phyloP scores from a whole-genome alignment of 768 basidiomycete species.

The Glaciozyma antarctica region DNA sequence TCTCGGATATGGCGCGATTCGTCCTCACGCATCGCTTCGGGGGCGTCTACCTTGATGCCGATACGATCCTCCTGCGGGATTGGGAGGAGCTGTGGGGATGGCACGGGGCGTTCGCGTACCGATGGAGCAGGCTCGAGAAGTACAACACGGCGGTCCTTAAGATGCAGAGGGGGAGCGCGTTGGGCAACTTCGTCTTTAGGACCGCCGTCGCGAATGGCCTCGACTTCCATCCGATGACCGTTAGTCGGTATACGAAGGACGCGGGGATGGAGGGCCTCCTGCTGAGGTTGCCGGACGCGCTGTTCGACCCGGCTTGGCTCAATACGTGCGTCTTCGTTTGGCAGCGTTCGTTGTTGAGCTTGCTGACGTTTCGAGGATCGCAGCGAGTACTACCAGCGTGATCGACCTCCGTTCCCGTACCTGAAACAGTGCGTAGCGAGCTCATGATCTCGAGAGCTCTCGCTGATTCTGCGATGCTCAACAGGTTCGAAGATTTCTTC shows the following conservation, averaged over 20 bases:
- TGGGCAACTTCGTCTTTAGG: constrained; percentile 86
- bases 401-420: constrained; percentile 87
- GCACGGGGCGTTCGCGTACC: constrained; percentile 91
- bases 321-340: constrained; percentile 49
- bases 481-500: constrained; percentile 56
- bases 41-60: constrained; percentile 92
- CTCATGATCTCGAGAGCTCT: constrained; percentile 27
- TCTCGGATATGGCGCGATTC: constrained; percentile 95
- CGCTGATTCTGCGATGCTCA: background rate
- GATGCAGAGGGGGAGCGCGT: constrained; percentile 81
- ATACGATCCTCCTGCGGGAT: constrained; percentile 88
- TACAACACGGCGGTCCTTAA: constrained; percentile 96
- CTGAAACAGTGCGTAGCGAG: constrained; percentile 58
- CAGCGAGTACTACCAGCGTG: constrained; percentile 71
- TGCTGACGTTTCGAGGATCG: background rate
- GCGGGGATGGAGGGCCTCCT: constrained; percentile 73
- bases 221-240: constrained; percentile 96
- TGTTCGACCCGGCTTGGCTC: constrained; percentile 95
- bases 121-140: constrained; percentile 83
- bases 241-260: constrained; percentile 81
- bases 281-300: constrained; percentile 80
- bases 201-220: constrained; percentile 86
- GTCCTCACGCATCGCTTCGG: constrained; percentile 94
- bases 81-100: constrained; percentile 99
- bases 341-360: background rate